These are phyloP conservation scores for Ophiocordyceps australis DNA, from an alignment of 2,329 filamentous ascomycete species.

Conservation along the genomic window DNA sequence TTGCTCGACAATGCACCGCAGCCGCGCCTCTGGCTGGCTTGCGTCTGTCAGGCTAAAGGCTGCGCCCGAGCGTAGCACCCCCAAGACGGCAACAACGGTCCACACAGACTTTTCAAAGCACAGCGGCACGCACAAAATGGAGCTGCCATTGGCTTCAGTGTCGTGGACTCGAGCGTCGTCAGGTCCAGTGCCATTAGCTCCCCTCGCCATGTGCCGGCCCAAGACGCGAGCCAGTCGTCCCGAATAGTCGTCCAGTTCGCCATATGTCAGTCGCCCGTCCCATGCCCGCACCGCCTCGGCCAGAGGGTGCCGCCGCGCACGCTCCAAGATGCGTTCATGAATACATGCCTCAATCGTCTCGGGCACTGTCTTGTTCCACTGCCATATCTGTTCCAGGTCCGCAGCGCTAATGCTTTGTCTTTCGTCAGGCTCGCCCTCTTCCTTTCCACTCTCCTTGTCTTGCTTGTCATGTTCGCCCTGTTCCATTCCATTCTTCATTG, in stretches of 20 bases:
- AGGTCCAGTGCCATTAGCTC: too few relatives aligned
- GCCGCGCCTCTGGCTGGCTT: constrained; percentile 2
- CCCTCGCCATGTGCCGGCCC: constrained; percentile 1
- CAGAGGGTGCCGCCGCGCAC: constrained; percentile 2
- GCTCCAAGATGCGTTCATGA: constrained; percentile 6
- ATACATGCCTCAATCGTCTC: constrained; percentile 3
- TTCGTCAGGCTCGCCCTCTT: too few relatives aligned
- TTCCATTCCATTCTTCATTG: too few relatives aligned
- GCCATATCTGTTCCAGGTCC: constrained; percentile 4
- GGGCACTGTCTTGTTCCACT: constrained; percentile 5
- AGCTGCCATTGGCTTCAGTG: too few relatives aligned
- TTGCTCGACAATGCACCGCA: constrained; percentile 2
- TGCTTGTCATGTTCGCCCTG: too few relatives aligned
- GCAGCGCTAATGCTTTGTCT: too few relatives aligned
- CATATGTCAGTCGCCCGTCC: constrained; percentile 9
- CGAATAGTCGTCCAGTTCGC: constrained; percentile 4
- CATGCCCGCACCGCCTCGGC: constrained; percentile 7
- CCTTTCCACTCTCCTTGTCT: too few relatives aligned
- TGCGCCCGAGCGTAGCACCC: constrained; percentile 13
- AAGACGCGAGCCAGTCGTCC: constrained; percentile 3
- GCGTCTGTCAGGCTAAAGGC: constrained; percentile 4
- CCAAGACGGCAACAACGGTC: constrained; percentile 12
- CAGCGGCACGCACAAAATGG: too few relatives aligned
- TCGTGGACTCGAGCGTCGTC: too few relatives aligned
- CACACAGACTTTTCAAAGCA: constrained; percentile 17